phyloP scores from a whole-genome alignment of 345 rosid genomes.

The Eucalyptus polybractea region DNA sequence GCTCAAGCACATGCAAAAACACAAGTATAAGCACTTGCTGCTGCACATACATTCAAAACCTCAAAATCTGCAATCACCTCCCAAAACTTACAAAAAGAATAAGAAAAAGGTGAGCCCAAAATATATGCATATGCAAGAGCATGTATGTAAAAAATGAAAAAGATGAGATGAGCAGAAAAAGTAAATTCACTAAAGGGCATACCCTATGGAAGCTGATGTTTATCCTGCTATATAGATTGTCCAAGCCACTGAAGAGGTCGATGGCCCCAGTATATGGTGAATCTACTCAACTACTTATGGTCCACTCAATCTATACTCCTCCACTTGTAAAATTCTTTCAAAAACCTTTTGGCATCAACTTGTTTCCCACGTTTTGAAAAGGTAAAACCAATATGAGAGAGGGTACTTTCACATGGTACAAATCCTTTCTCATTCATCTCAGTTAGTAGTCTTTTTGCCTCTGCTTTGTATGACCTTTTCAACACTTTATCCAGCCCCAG shows the following conservation, averaged over 20 bases:
- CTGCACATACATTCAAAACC: neutral
- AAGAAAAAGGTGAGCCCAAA: neutral
- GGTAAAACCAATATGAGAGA: conserved; percentile 43
- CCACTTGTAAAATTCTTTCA: conserved; percentile 37
- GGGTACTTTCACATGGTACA: conserved; percentile 45
- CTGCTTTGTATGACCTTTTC: conserved; percentile 31
- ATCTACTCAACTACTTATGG: neutral
- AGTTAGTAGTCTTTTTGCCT: conserved; percentile 41
- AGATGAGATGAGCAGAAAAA: neutral
- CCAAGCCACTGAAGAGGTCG: neutral
- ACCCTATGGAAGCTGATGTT: neutral
- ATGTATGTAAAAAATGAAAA: neutral
- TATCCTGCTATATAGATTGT: neutral
- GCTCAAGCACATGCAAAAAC: neutral
- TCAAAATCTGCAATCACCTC: neutral
- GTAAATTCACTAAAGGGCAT: neutral
- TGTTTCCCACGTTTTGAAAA: conserved; percentile 56
- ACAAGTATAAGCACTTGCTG: neutral
- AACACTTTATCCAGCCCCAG: conserved; percentile 33
- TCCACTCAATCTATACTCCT: conserved; percentile 3
- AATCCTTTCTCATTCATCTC: conserved; percentile 69
- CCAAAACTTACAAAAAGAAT: neutral
- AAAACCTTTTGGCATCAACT: conserved; percentile 32
- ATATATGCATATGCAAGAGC: neutral
- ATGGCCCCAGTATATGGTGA: neutral